Conservation (phyloP, 306 rosid species). For the Prunus mira region DNA sequence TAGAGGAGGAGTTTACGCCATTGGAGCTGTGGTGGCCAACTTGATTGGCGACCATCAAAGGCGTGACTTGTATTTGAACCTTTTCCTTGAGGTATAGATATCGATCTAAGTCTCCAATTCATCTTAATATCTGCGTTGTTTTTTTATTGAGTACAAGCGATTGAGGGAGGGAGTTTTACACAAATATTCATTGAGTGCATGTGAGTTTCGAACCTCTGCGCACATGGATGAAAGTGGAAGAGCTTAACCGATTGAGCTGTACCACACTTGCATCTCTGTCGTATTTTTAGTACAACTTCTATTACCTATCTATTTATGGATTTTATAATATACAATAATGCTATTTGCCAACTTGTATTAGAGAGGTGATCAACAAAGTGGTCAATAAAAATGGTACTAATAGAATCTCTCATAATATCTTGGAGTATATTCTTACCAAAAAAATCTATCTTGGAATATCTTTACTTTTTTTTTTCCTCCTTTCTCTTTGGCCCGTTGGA, state of each 20-base stretch:
- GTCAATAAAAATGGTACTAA: neutral
- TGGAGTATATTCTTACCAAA: neutral
- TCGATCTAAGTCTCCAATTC: neutral
- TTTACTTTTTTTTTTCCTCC: too few species aligned
- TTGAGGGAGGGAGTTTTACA: too few species aligned
- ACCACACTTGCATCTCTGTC: too few species aligned
- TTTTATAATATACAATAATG: too few species aligned
- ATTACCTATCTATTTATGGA: too few species aligned
- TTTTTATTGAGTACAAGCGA: neutral
- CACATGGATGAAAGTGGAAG: too few species aligned
- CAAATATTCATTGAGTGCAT: too few species aligned
- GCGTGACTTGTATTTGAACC: slow-evolving; percentile 55
- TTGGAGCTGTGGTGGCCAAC: slow-evolving; percentile 79
- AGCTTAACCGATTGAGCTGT: too few species aligned
- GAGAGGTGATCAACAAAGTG: too few species aligned
- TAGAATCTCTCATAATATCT: neutral
- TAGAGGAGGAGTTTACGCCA: slow-evolving; percentile 68
- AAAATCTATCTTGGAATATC: neutral
- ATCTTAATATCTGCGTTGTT: neutral
- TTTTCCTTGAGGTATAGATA: slow-evolving; percentile 59
- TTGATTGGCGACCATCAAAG: slow-evolving; percentile 56
- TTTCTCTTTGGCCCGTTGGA: neutral
- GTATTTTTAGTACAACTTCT: too few species aligned
- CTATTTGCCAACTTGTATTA: too few species aligned
- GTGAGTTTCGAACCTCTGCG: too few species aligned